Conservation (phyloP, 78 protist species). For the Mastigamoeba balamuthi region DNA sequence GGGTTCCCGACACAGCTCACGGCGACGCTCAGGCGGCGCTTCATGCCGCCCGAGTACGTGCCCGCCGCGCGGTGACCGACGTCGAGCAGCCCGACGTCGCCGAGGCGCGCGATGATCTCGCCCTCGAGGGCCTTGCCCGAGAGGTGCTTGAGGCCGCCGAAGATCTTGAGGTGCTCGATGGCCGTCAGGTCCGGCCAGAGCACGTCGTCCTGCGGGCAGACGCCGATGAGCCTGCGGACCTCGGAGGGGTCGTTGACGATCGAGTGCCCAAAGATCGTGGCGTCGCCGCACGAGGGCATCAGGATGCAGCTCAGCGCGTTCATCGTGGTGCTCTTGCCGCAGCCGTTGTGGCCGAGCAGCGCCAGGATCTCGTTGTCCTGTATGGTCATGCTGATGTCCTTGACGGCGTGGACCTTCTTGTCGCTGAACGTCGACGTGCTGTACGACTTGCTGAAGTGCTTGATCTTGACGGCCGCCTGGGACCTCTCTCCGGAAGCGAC, state of each 20-base stretch:
- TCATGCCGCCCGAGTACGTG: constrained; percentile 79
- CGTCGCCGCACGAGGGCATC: constrained; percentile 30
- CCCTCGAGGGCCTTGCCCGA: no score
- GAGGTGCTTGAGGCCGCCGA: constrained; percentile 35
- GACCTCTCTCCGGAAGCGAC: no score
- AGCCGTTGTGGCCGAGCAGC: neutral
- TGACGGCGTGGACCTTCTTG: no score
- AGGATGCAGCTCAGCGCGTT: constrained; percentile 58
- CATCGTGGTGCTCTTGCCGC: constrained; percentile 50
- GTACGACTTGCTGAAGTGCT: no score
- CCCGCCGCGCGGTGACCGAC: neutral
- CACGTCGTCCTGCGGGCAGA: constrained; percentile 63
- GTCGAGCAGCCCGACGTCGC: constrained; percentile 7
- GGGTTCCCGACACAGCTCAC: constrained; percentile 65
- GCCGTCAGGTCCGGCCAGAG: constrained; percentile 56
- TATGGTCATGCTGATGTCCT: neutral
- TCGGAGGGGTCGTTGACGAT: neutral
- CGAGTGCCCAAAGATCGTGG: constrained; percentile 8
- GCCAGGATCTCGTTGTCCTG: neutral
- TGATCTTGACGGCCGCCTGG: no score
- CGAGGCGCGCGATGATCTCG: neutral
- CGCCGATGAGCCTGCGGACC: constrained; percentile 39
- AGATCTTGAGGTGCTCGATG: constrained; percentile 37
- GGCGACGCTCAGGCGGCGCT: constrained; percentile 69
- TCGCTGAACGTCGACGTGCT: no score